phyloP scores from a whole-genome alignment of 768 basidiomycete genomes.

The Asterophora parasitica region DNA sequence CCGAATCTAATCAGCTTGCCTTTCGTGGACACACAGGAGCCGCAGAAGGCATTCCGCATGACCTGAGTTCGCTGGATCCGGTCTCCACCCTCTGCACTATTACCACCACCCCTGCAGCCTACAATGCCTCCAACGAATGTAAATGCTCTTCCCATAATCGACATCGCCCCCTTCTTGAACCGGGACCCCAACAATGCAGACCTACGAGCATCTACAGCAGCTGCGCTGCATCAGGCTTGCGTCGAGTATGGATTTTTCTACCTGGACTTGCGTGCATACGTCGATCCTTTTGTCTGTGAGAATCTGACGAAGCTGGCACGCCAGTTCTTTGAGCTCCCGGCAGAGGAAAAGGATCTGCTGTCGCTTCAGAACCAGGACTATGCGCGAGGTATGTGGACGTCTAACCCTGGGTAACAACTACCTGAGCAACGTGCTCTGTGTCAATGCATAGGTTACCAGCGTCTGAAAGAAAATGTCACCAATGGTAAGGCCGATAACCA shows the following conservation, averaged over 20 bases:
- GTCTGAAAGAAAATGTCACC: slow-evolving; percentile 81
- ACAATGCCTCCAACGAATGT: slow-evolving; percentile 10
- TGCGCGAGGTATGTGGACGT: slow-evolving; percentile 56
- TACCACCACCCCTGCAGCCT: background rate
- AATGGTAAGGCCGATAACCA: slow-evolving; percentile 81
- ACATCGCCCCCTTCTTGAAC: slow-evolving; percentile 60
- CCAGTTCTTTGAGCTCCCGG: slow-evolving; percentile 68
- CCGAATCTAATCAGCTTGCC: slow-evolving; percentile 18
- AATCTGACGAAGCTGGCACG: slow-evolving; percentile 61
- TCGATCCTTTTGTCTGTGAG: slow-evolving; percentile 55
- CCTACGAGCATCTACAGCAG: slow-evolving; percentile 42
- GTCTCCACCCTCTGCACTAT: background rate
- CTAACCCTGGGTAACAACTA: no score
- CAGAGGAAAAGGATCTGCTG: slow-evolving; percentile 78
- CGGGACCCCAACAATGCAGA: slow-evolving; percentile 26
- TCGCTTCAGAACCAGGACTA: slow-evolving; percentile 62
- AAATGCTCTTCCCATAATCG: slow-evolving; percentile 60
- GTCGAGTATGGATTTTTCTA: slow-evolving; percentile 88
- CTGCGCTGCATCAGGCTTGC: slow-evolving; percentile 69
- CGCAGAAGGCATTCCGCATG: no score
- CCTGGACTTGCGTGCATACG: slow-evolving; percentile 60
- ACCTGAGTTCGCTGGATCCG: background rate
- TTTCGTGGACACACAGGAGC: no score
- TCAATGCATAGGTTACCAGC: slow-evolving; percentile 60
- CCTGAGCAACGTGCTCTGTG: background rate